These are phyloP conservation scores for Teunomyces aglyptinius DNA, from an alignment of 805 yeast genomes.

Conservation along the genomic window DNA sequence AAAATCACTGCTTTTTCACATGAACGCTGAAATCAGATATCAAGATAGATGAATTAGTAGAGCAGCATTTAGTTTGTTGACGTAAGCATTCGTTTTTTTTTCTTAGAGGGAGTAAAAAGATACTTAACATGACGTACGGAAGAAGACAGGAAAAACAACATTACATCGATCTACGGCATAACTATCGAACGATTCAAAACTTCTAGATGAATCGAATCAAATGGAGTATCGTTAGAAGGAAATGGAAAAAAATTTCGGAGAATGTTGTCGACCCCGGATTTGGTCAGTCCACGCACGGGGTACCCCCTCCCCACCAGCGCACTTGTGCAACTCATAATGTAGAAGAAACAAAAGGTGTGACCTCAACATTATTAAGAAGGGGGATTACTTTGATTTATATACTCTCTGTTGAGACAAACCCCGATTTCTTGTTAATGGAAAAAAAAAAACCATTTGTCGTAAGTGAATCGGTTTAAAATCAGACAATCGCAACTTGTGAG, in stretches of 20 bases:
- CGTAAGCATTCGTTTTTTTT: not conserved
- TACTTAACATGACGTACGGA: too few species aligned
- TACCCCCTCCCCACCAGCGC: not conserved
- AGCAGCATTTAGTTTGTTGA: not conserved
- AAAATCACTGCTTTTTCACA: not conserved
- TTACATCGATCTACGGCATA: too few species aligned
- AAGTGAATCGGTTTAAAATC: not conserved
- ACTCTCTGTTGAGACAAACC: too few species aligned
- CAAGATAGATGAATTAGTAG: too few species aligned
- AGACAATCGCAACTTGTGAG: slow-evolving; percentile 2
- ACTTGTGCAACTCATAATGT: not conserved
- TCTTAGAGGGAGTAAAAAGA: not conserved
- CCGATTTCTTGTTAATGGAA: not conserved
- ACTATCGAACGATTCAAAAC: too few species aligned
- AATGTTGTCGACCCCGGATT: slow-evolving; percentile 3
- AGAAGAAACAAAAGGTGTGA: not conserved
- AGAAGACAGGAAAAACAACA: too few species aligned
- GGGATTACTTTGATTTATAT: too few species aligned
- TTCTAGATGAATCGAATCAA: too few species aligned
- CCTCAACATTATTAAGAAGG: not conserved
- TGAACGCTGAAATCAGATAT: too few species aligned
- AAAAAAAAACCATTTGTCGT: not conserved
- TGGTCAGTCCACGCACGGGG: not conserved
- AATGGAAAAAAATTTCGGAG: not conserved
- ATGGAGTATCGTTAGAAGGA: too few species aligned